Base-by-base conservation (phyloP, 1,284 basidiomycete species). In the Ceratobasidium sp. region DNA sequence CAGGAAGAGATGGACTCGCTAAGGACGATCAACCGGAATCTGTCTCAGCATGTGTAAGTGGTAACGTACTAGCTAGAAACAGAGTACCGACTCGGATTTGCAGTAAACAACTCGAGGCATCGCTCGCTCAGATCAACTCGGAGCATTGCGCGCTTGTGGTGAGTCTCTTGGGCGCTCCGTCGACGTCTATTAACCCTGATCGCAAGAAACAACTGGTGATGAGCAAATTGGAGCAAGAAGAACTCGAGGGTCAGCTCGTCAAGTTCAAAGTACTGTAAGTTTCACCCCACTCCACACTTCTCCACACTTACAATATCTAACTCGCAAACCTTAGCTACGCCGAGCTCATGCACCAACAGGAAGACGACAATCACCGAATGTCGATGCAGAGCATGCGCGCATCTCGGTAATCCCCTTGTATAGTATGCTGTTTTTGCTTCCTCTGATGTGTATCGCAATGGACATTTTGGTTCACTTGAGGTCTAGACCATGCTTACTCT, bases 221-320 rank as follows among this genome's bases (percentile, higher is more conserved):
- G 81, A 84, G 88, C 70, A 87, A 94, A 68, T 81, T 97, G 38
- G 87, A 89, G 70, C 91, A 92, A 75, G 95, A 98, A 77, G 94
- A 96, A 76, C 83, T 94, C 71, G 95, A 97, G 78, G 85, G 87
- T 68, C 92, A 97, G 77, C 85, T 97, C 10, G 94, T 97, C 38
- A 87, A 90, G 47, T 97, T 95, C 79, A 97, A 96, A 78, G 80
- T 95, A 42, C 79, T 95, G 92, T 94, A 75, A 77, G 92, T 82
- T 47, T n/a, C 7, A 10, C 7, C 22, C 25, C 6, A 17, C 17
- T 22, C 22, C 22, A 29, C 13, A 32, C 43, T 52, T 54, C 43
- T 57, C 17, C 0, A 22, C 31, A n/a, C 50, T n/a, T 0, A 10
- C 22, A 27, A 25, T 5, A 13, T 17, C 40, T 45, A 20, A 43